Evolutionary conservation across 2,329 filamentous ascomycete genomes (phyloP).

Genomic region (Fusarium sp.): DNA sequence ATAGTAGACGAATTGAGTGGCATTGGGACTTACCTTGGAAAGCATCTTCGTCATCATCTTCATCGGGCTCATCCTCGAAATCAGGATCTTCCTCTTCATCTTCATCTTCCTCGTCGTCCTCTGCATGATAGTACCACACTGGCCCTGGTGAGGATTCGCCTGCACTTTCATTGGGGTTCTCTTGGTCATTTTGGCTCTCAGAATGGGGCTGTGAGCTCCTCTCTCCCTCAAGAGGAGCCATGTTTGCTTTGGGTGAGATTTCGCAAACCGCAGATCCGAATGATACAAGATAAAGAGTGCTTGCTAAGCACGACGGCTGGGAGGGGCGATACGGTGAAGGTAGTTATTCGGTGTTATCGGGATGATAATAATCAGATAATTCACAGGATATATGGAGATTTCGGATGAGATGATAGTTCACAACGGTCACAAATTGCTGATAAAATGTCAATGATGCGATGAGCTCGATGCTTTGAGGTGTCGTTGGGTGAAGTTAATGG

Average conservation of each 20-base stretch:
- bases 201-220: slow-evolving; percentile 17
- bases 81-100: slow-evolving; percentile 53
- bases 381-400: slow-evolving; percentile 17
- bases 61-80: slow-evolving; percentile 47
- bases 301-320: slow-evolving; percentile 40
- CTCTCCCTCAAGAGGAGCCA: slow-evolving; percentile 29
- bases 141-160: slow-evolving; percentile 30
- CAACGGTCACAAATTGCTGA: not conserved
- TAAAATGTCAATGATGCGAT: slow-evolving; percentile 40
- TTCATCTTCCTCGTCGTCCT: slow-evolving; percentile 53
- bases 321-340: slow-evolving; percentile 27
- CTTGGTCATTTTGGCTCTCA: slow-evolving; percentile 13
- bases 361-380: slow-evolving; percentile 1
- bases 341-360: slow-evolving; percentile 1
- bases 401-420: not conserved
- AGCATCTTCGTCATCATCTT: slow-evolving; percentile 45
- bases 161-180: slow-evolving; percentile 22
- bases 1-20: not conserved
- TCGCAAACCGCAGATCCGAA: not conserved
- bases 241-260: slow-evolving; percentile 15
- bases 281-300: slow-evolving; percentile 19
- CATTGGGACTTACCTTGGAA: slow-evolving; percentile 37
- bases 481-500: slow-evolving; percentile 18
- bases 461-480: slow-evolving; percentile 20
- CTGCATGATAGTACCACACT: slow-evolving; percentile 32